These are phyloP conservation scores for Pseudogymnoascus sp. DNA, from an alignment of 2,329 filamentous ascomycete genomes.

Conservation along the genomic window DNA sequence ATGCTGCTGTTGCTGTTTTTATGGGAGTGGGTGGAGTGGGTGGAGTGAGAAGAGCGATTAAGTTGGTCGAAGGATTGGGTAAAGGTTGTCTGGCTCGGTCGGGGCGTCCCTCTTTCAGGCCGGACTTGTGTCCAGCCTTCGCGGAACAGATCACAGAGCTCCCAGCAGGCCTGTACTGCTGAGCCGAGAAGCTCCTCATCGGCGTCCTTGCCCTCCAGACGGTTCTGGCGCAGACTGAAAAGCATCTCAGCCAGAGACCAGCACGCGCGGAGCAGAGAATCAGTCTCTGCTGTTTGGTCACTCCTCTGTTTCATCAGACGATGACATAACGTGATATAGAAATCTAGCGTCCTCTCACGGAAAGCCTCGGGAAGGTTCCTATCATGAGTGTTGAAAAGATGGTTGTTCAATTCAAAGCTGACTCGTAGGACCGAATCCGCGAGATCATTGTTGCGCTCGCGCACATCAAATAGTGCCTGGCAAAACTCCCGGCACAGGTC, in stretches of 20 bases:
- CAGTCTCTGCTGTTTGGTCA: conserved; percentile 70
- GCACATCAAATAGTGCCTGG: conserved; percentile 80
- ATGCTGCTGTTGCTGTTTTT: conserved; percentile 18
- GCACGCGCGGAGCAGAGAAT: conserved; percentile 74
- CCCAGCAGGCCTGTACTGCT: conserved; percentile 89
- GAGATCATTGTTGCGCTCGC: conserved; percentile 66
- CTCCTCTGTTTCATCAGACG: conserved; percentile 91
- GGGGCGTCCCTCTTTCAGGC: conserved; percentile 76
- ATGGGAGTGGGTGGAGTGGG: conserved; percentile 36
- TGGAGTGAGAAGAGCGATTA: conserved; percentile 37
- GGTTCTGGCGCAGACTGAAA: conserved; percentile 79
- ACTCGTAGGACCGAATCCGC: conserved; percentile 83
- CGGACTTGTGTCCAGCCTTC: conserved; percentile 86
- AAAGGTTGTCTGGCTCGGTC: conserved; percentile 71
- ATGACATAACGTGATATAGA: conserved; percentile 90
- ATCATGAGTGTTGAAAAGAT: conserved; percentile 89
- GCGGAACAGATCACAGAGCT: conserved; percentile 85
- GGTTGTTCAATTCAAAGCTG: conserved; percentile 92
- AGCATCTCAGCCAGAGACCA: conserved; percentile 91
- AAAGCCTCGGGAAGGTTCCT: conserved; percentile 77
- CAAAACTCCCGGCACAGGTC: conserved; percentile 90
- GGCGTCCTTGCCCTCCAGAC: conserved; percentile 59
- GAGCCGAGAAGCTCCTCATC: conserved; percentile 82
- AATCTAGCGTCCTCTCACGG: conserved; percentile 81
- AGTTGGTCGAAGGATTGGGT: conserved; percentile 47